Percentiles rank a stretch among this genome's conserved stretches.
Evolutionary conservation across 352 stramenopile genomes (phyloP).

Genomic region (Halophytophthora polymorphica): DNA sequence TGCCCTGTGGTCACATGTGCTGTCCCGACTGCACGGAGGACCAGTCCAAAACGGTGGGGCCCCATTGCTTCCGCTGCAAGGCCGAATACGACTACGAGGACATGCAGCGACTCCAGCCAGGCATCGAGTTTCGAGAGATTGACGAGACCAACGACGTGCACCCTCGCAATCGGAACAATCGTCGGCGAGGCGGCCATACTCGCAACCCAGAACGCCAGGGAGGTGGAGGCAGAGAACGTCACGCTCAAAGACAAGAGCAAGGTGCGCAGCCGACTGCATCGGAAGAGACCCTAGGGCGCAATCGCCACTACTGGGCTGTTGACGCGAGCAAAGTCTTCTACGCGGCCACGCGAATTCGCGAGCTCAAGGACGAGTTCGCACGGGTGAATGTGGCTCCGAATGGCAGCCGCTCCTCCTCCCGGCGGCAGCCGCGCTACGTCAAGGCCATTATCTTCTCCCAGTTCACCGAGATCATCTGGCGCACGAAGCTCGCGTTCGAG

Average conservation of each 20-base stretch:
- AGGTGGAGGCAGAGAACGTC: neutral
- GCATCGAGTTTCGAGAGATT: conserved; percentile 51
- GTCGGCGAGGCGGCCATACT: neutral
- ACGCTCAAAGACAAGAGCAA: neutral
- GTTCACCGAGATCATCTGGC: conserved; percentile 66
- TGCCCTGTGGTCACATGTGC: conserved; percentile 86
- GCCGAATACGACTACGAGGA: conserved; percentile 70
- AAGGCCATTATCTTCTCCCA: conserved; percentile 79
- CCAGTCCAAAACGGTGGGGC: conserved; percentile 32
- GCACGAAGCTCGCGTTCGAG: conserved; percentile 48
- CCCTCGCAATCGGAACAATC: conserved; percentile 1
- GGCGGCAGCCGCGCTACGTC: conserved; percentile 22
- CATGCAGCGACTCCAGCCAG: conserved; percentile 82
- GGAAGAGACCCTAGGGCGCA: neutral
- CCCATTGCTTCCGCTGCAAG: conserved; percentile 42
- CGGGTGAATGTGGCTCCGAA: conserved; percentile 1
- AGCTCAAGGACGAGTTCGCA: conserved; percentile 39
- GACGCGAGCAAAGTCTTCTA: conserved; percentile 63
- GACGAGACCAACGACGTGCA: conserved; percentile 11
- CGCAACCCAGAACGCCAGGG: neutral
- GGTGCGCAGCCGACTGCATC: neutral
- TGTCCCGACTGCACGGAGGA: conserved; percentile 90
- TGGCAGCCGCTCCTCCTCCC: neutral
- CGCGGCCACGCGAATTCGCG: conserved; percentile 41
- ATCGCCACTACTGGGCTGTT: conserved; percentile 23